Conservation (phyloP, 768 basidiomycete genomes). For the Infundibulicybe gibba region DNA sequence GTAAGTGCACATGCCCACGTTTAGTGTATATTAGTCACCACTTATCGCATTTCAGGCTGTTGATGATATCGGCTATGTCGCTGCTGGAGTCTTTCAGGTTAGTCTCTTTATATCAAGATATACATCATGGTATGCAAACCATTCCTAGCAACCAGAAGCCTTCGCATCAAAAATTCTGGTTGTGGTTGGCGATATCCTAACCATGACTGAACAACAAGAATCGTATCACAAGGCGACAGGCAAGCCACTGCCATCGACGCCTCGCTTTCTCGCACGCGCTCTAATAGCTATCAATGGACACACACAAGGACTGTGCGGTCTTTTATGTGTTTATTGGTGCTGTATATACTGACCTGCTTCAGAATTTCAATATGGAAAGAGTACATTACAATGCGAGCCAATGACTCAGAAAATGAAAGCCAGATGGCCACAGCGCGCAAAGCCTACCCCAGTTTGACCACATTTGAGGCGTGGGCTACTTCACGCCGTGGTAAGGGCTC, state of each 20-base stretch:
- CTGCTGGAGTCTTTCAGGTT: slow-evolving; percentile 27
- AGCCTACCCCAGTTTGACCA: slow-evolving; percentile 24
- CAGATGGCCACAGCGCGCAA: slow-evolving; percentile 14
- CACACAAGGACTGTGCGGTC: slow-evolving; percentile 24
- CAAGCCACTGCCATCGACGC: slow-evolving; percentile 21
- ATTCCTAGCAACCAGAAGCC: slow-evolving; percentile 20
- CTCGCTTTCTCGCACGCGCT: slow-evolving; percentile 17
- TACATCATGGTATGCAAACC: background rate
- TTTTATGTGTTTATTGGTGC: background rate
- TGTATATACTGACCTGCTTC: background rate
- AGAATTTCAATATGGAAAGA: slow-evolving; percentile 23
- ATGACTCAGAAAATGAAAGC: slow-evolving; percentile 14
- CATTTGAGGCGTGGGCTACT: slow-evolving; percentile 22
- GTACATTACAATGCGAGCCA: slow-evolving; percentile 13
- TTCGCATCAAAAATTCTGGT: slow-evolving; percentile 19
- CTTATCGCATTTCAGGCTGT: slow-evolving; percentile 17
- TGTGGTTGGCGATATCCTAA: slow-evolving; percentile 24
- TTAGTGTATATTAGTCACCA: no score
- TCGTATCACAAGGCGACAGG: slow-evolving; percentile 23
- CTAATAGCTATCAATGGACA: slow-evolving; percentile 24
- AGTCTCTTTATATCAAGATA: background rate
- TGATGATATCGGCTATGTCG: slow-evolving; percentile 31
- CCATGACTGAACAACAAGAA: slow-evolving; percentile 20
- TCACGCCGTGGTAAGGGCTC: background rate
- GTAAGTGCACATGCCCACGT: slow-evolving; percentile 15